Base-by-base conservation (phyloP, 2,329 filamentous ascomycete genomes). In the Cytospora paraplurivora region DNA sequence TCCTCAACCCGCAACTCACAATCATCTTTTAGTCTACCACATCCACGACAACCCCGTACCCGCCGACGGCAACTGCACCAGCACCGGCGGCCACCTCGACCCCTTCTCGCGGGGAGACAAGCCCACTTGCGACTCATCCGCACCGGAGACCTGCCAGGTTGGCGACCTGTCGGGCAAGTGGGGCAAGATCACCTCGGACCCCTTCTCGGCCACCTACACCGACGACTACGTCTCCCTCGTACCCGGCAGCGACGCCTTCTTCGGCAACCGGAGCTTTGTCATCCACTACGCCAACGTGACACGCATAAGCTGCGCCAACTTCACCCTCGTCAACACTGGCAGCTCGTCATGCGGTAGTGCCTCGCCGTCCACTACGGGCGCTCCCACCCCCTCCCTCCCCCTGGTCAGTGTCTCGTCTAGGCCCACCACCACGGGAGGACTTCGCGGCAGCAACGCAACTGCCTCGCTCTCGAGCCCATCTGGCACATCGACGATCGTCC, bases 161-260 rank as follows among this genome's bases (percentile, higher is more conserved):
- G 91, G 91, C 68, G 91, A 94, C 73, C 79, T 93, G 62, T 84
- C 85, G 69, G 91, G 91, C 72, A 94, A 94, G 78, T 79, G 89
- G 70, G 89, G 89, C 66, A 80, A 81, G 65, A 83, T 90, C 70
- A 79, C 75, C 33, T 73, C 75, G 34, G 80, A 82, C 67, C 77
- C 81, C 13, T 87, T 82, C 71, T 71, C 73, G 34, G 75, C 73
- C 62, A 77, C 75, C 56, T 89, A 85, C 76, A 71, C 74, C 64
- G 88, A 91, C 71, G 72, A 76, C 27, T 90, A 81, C 71, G 76
- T 82, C n/a, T 85, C 86, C 4, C 82, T 86, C 37, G 70, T 76
- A 51, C 72, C 78, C 15, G 82, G 80, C 41, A 74, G 79, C 49
- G 78, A 78, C 7, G 77, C 83, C 57, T 91, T 86, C 78, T 84